Percentiles rank a stretch among this genome's conserved stretches.
phyloP scores from a whole-genome alignment of 805 yeast genomes.

The Lipomyces orientalis region DNA sequence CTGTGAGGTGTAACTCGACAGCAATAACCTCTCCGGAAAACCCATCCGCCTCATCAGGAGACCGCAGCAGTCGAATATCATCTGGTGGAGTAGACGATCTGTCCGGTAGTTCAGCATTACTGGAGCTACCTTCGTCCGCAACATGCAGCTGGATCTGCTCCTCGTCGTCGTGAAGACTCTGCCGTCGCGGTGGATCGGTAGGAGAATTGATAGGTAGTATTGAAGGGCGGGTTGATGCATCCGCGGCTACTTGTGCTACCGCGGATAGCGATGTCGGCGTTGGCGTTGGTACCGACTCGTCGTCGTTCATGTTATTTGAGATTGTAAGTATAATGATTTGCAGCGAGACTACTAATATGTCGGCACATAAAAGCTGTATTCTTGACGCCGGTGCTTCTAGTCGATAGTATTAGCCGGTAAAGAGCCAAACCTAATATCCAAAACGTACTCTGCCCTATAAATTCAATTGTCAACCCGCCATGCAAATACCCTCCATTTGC shows the following conservation, averaged over 20 bases:
- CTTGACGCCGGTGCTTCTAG: conserved; percentile 31
- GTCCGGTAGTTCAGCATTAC: not conserved
- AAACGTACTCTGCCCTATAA: conserved; percentile 35
- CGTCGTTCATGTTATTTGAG: conserved; percentile 12
- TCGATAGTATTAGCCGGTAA: not conserved
- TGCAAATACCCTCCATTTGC: conserved; percentile 34
- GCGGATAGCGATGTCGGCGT: conserved; percentile 18
- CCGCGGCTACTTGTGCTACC: conserved; percentile 23
- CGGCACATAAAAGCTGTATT: conserved; percentile 17
- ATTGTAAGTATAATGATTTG: conserved; percentile 23
- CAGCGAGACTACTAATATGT: conserved; percentile 18
- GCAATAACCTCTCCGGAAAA: conserved; percentile 36
- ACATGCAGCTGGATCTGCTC: conserved; percentile 21
- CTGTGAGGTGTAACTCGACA: conserved; percentile 26
- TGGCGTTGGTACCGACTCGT: conserved; percentile 8
- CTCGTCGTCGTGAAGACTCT: conserved; percentile 26
- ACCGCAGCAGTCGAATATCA: conserved; percentile 5
- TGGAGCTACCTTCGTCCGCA: not conserved
- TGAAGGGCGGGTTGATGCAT: conserved; percentile 12
- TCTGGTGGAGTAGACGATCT: not conserved
- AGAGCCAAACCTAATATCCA: not conserved
- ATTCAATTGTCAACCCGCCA: conserved; percentile 38
- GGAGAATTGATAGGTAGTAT: conserved; percentile 1
- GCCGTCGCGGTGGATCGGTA: conserved; percentile 2
- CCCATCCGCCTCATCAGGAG: conserved; percentile 29